Conservation (phyloP, 2,329 filamentous ascomycete species). For the Nigrospora oryzae region DNA sequence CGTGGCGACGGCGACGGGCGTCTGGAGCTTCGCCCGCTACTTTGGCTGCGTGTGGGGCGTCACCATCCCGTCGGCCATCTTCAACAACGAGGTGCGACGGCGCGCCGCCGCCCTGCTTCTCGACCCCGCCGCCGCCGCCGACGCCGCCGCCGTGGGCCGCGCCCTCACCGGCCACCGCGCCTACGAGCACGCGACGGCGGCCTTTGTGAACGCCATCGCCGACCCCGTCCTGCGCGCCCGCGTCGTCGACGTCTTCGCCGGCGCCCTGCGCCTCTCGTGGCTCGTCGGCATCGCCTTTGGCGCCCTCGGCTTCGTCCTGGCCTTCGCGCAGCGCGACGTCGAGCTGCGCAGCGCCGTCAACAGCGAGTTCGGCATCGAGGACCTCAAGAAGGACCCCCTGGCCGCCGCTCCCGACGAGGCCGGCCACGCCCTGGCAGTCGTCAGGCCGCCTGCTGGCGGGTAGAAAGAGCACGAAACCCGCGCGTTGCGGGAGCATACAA, state of each 20-base stretch:
- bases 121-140: not conserved
- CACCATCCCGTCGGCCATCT: constrained; percentile 25
- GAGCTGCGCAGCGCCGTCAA: constrained; percentile 7
- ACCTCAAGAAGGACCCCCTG: not conserved
- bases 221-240: not conserved
- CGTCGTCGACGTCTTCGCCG: not conserved
- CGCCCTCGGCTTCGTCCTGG: constrained; percentile 5
- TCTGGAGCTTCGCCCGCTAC: constrained; percentile 27
- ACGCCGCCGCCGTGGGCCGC: no score
- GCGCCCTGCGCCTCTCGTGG: constrained; percentile 5
- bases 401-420: no score
- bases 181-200: not conserved
- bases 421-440: no score
- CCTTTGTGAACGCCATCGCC: not conserved
- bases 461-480: no score
- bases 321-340: constrained; percentile 4
- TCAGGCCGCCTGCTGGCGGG: no score
- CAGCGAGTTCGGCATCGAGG: constrained; percentile 7
- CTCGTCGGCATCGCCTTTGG: constrained; percentile 8
- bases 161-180: not conserved
- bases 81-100: constrained; percentile 9
- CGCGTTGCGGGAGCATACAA: no score
- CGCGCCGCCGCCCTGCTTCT: not conserved
- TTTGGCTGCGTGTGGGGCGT: constrained; percentile 31
- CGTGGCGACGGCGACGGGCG: constrained; percentile 3